Evolutionary conservation across 2,329 filamentous ascomycete species (phyloP), one percentile per base, ranked within the genome.

Genomic region (Stagonosporopsis chrysanthemi): DNA sequence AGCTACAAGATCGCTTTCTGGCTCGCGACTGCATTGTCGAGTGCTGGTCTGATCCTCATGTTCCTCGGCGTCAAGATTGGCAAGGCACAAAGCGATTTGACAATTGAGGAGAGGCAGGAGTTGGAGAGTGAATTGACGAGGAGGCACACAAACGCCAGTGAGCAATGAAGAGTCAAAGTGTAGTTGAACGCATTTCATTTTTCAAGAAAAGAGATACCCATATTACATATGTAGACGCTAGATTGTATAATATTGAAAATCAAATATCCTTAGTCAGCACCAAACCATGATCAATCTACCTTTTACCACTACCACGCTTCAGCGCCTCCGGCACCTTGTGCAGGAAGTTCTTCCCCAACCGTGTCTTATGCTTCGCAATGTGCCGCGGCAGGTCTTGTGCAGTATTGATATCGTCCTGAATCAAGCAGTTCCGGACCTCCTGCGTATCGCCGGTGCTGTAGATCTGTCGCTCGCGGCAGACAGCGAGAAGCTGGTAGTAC

Each of bases 1-100:
- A 75, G 73, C 53, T 78, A 77, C 60, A 73, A 76, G 54, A 61
- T 75, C 6, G 71, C 73, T 0, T 78, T 78, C 26, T 77, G 73
- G 73, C 61, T 77, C 39, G 73, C 67, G 2, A 74, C 72, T 4
- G 74, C 62, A 0, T 62, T 68, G 2, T 65, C 75, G 3, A 63
- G 52, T 0, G 63, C 66, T 5, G 74, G 69, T 2, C 39, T 77
- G 5, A 61, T 75, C 5, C 58, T 77, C 6, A 75, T 77, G 73
- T 71, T 71, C 29, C 9, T 71, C 0, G 74, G 73, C n/a, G 76
- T 77, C 1, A 72, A 66, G 39, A 72, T 78, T 43, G 74, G 74
- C 3, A 76, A 74, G 47, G 74, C 74, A 17, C 64, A 65, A 45
- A 76, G 73, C 41, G 74, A 73, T 8, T 31, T 75, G 53, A 75